Base-by-base conservation (phyloP, 1,139 yeast genomes). In the Candida sanyaensis region DNA sequence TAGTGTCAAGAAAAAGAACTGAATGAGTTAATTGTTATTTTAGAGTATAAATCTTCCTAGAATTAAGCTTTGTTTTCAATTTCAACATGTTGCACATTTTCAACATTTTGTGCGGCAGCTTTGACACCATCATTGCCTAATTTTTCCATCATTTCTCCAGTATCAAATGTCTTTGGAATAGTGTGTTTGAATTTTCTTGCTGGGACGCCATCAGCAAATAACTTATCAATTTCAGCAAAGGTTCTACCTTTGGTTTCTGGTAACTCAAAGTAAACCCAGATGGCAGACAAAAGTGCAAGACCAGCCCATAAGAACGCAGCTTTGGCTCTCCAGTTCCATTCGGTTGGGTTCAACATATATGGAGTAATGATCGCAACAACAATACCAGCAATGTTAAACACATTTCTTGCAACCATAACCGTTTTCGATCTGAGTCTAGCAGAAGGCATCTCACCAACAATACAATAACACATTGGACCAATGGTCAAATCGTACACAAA, bases 231-330 rank as follows among this genome's bases (percentile, higher is more conserved):
- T 60, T 83, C 88, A 45, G 82, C 86, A 58, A 68, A 81, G 4
- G 86, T 80, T 61, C 84, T 75, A 45, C 72, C 76, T 59, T 69
- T 72, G 13, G 86, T 77, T 59, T 83, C 88, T 5, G 88, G 88
- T 44, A 83, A 67, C 44, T 80, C 75, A 61, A 81, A 81, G 61
- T 62, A 79, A 37, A 69, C 58, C 85, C 85, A 77, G 43, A 70
- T 49, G 30, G 67, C 60, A 42, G 69, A 64, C 27, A 67, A n/a
- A 4, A 75, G 50, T 27, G 78, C 67, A 44, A 79, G 64, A 0
- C 78, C 86, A 21, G 78, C 82, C 77, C 80, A 82, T 58, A 83
- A 72, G 59, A 80, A 79, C 1, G 82, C 86, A 17, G 83, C 72
- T 61, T 82, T 81, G 33, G 84, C 87, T 50, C 76, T 70, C 82